A percentile compares a stretch with the other conserved stretches of the same genome.
These are phyloP conservation scores for Adansonia grandidieri DNA, from an alignment of 441 rosid genomes.

Conservation along the genomic window DNA sequence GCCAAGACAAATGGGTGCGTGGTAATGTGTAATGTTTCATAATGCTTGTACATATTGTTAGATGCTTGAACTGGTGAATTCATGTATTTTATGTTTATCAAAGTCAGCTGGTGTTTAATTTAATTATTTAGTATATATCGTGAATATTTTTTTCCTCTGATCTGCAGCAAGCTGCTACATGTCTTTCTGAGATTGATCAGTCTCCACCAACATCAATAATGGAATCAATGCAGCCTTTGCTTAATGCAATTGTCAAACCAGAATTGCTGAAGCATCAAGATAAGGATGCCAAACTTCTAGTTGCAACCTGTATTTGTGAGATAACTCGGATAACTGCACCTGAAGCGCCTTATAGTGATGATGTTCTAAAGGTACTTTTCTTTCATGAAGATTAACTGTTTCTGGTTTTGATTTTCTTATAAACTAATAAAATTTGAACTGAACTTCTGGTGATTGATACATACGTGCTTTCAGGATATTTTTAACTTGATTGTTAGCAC, in stretches of 20 bases:
- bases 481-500: conserved; percentile 72
- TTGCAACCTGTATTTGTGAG: conserved; percentile 97
- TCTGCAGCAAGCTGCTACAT: conserved; percentile 88
- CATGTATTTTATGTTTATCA: not conserved
- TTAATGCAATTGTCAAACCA: conserved; percentile 82
- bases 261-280: conserved; percentile 93
- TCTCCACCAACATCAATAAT: conserved; percentile 69
- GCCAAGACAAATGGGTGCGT: not conserved
- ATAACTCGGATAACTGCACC: conserved; percentile 99
- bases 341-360: conserved; percentile 95
- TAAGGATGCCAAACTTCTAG: conserved; percentile 93
- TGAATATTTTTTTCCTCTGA: conserved; percentile 27
- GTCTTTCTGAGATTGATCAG: conserved; percentile 90
- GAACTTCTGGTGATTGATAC: conserved; percentile 34
- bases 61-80: conserved; percentile 22
- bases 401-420: not conserved
- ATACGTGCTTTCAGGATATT: conserved; percentile 57
- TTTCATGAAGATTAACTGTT: conserved; percentile 28
- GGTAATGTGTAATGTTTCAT: conserved; percentile 1
- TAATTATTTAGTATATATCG: not conserved
- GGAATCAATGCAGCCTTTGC: conserved; percentile 86
- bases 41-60: conserved; percentile 20
- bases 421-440: conserved; percentile 17
- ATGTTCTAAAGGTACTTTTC: conserved; percentile 73
- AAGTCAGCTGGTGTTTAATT: not conserved